Conservation (phyloP, 148 eudicot genomes). For the Cornus kousa region DNA sequence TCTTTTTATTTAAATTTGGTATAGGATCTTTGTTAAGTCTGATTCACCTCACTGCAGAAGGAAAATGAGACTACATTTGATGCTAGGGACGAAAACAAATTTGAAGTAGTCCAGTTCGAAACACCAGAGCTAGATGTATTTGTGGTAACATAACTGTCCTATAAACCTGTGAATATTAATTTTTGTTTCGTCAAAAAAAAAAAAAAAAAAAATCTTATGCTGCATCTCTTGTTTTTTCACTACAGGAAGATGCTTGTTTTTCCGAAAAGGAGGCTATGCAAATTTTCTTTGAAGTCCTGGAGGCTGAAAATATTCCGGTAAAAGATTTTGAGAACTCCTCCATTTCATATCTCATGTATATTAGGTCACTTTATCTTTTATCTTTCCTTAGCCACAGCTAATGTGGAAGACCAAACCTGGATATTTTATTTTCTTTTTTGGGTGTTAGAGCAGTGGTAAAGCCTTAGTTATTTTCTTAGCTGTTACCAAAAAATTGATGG, state of each 20-base stretch:
- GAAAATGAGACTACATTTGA: conserved; percentile 19
- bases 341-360: background rate
- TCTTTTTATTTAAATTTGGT: background rate
- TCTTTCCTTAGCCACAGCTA: background rate
- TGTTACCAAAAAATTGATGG: background rate
- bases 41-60: conserved; percentile 41
- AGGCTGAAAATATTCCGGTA: conserved; percentile 52
- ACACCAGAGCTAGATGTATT: conserved; percentile 55
- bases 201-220: conserved; percentile 2
- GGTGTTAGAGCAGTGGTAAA: background rate
- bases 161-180: background rate
- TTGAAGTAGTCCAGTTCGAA: conserved; percentile 51
- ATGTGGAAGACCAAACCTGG: background rate
- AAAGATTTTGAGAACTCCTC: background rate
- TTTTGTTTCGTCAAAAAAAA: background rate
- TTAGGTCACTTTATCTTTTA: background rate
- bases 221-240: conserved; percentile 12
- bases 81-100: conserved; percentile 23
- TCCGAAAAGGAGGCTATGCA: conserved; percentile 37
- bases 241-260: conserved; percentile 43
- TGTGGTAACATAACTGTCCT: conserved; percentile 34
- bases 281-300: conserved; percentile 41
- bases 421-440: too few species aligned
- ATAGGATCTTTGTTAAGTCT: background rate
- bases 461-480: background rate